phyloP scores from a whole-genome alignment of 306 rosid genomes.

The Lagenaria siceraria region DNA sequence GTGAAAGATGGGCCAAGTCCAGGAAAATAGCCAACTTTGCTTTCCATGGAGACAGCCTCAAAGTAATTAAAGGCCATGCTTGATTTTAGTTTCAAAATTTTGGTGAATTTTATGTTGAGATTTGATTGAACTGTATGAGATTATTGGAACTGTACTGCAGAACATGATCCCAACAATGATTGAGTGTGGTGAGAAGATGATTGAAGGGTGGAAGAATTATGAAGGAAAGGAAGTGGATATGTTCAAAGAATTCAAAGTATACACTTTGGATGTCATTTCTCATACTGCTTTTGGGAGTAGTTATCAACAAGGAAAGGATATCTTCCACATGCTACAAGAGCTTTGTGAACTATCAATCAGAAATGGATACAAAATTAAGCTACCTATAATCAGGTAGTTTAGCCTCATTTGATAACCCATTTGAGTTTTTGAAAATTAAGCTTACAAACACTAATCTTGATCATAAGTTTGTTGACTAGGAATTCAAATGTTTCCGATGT shows the following conservation, averaged over 20 bases:
- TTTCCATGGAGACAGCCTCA: constrained; percentile 31
- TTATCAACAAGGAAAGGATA: not conserved
- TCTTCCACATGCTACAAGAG: not conserved
- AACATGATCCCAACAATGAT: not conserved
- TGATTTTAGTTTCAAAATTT: not conserved
- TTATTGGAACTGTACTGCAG: not conserved
- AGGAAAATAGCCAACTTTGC: constrained; percentile 23
- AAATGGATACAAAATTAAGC: not conserved
- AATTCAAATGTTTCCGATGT: no score
- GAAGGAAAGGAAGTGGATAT: not conserved
- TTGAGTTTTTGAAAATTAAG: no score
- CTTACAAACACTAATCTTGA: no score
- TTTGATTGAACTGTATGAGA: not conserved
- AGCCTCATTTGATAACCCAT: not conserved
- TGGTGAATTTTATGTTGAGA: no score
- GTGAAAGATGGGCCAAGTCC: constrained; percentile 16
- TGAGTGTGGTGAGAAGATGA: not conserved
- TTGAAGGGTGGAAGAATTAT: not conserved
- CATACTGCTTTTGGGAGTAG: constrained; percentile 8
- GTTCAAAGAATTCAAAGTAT: not conserved
- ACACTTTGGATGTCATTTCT: not conserved
- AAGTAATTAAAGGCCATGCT: constrained; percentile 1
- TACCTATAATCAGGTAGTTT: not conserved
- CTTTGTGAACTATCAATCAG: not conserved
- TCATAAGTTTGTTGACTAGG: no score